phyloP scores from a whole-genome alignment of 2,329 filamentous ascomycete species.

The Eurotiales sp. region DNA sequence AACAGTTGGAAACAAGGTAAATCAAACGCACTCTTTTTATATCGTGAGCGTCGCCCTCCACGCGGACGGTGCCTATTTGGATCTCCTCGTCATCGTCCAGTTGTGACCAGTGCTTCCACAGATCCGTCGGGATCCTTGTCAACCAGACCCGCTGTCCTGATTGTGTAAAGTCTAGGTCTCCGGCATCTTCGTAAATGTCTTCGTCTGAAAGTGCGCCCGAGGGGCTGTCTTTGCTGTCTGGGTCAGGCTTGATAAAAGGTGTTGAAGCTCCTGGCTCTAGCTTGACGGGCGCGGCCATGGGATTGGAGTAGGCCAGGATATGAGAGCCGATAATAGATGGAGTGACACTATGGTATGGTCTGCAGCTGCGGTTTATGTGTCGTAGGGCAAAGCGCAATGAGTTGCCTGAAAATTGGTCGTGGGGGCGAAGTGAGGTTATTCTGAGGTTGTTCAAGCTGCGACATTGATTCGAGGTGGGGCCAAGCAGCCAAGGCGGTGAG shows the following conservation, averaged over 20 bases:
- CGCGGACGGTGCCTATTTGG: slow-evolving; percentile 69
- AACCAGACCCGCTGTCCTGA: slow-evolving; percentile 59
- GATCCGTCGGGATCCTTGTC: slow-evolving; percentile 71
- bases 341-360: slow-evolving; percentile 13
- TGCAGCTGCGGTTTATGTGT: no score
- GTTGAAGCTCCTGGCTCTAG: slow-evolving; percentile 38
- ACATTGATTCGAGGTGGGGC: no score
- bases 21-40: slow-evolving; percentile 41
- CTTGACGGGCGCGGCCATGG: slow-evolving; percentile 36
- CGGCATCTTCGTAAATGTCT: slow-evolving; percentile 66
- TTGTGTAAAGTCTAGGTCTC: slow-evolving; percentile 58
- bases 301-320: neutral
- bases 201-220: slow-evolving; percentile 52
- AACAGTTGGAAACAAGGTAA: neutral
- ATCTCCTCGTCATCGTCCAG: slow-evolving; percentile 79
- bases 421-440: neutral
- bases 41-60: slow-evolving; percentile 54
- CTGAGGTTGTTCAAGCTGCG: no score
- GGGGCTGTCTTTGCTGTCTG: slow-evolving; percentile 35
- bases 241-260: slow-evolving; percentile 39
- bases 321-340: no score
- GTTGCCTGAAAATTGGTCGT: neutral
- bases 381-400: neutral
- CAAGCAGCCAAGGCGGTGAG: no score
- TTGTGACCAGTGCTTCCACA: slow-evolving; percentile 75